phyloP scores from a whole-genome alignment of 78 protist species.

The Guillardia theta region DNA sequence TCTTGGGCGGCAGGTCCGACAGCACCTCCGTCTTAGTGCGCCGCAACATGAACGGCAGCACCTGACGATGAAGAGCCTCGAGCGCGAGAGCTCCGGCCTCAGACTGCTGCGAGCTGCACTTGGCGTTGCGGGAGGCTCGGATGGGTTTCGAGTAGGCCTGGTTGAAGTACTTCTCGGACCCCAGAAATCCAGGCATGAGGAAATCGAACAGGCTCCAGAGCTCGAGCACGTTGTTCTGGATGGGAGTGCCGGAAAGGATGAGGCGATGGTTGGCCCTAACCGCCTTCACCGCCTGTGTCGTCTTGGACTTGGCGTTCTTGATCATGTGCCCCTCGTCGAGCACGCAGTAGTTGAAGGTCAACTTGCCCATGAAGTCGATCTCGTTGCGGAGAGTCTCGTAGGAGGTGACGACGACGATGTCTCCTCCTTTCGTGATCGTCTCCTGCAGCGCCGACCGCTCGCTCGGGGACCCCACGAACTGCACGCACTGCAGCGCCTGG shows the following conservation, averaged over 20 bases:
- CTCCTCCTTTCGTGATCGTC: background rate
- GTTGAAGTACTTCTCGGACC: constrained; percentile 43
- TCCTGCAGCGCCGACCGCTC: background rate
- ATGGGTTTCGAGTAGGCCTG: constrained; percentile 28
- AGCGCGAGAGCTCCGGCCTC: constrained; percentile 67
- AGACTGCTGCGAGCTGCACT: background rate
- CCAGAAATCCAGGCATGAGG: constrained; percentile 97
- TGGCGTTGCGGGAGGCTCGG: constrained; percentile 13
- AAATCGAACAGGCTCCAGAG: constrained; percentile 97
- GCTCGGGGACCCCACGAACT: background rate
- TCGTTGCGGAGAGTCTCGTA: constrained; percentile 85
- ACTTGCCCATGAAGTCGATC: constrained; percentile 53
- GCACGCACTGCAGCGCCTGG: background rate
- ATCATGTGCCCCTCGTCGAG: constrained; percentile 98
- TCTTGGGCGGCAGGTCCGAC: constrained; percentile 95
- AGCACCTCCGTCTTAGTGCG: constrained; percentile 91
- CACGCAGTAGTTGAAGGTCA: constrained; percentile 76
- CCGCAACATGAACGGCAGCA: constrained; percentile 94
- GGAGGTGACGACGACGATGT: constrained; percentile 71
- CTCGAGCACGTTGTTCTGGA: constrained; percentile 86
- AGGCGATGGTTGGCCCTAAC: constrained; percentile 83
- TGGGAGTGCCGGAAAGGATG: constrained; percentile 95
- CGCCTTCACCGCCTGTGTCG: constrained; percentile 68
- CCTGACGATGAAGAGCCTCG: constrained; percentile 81
- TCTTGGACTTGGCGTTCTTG: constrained; percentile 64